Base-by-base conservation (phyloP, 805 yeast species). In the Candida coleopterorum region DNA sequence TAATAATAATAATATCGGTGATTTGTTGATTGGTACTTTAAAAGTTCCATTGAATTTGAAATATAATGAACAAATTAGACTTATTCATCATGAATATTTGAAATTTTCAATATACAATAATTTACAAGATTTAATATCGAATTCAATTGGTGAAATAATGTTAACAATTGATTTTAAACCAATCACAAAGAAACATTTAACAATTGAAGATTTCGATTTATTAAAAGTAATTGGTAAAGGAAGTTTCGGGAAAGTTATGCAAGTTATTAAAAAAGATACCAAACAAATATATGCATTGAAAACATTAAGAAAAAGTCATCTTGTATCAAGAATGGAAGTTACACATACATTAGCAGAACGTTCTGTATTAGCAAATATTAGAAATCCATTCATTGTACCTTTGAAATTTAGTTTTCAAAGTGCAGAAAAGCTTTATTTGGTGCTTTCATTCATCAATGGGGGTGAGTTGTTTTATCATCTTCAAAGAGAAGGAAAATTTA, bases 231-330 rank as follows among this genome's bases (percentile, higher is more conserved):
- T 93, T 38, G 98, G 98, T 25, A 93, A 93, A 58, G 98, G 98
- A 6, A 88, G 97, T 8, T 93, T 93, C 58, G 98, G 98, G 35
- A 93, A 93, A 62, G 98, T 93, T 37, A 93, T 93, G 97, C 98
- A 93, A 62, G 98, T 93, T 28, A 80, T 88, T 45, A 93, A 93
- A 63, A 86, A 85, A 50, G 98, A 93, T 60, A 93, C 98, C 3
- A 83, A 83, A 46, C 94, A 90, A 57, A 81, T 93, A 17, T 93
- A 93, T 59, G 98, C 98, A 2, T 68, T 93, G 55, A 93, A 93
- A 60, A 88, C 97, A 0, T 79, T 93, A 44, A 74, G 97, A 49
- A 93, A 93, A 58, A 86, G 95, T 14, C 96, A 93, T 55, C 88
- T 93, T 48, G 95, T 93, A 23, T 85, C 94, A 18, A 79, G 94